Evolutionary conservation across 176 grass and related monocot genomes (phyloP).

Genomic region (Tillandsia leiboldiana): DNA sequence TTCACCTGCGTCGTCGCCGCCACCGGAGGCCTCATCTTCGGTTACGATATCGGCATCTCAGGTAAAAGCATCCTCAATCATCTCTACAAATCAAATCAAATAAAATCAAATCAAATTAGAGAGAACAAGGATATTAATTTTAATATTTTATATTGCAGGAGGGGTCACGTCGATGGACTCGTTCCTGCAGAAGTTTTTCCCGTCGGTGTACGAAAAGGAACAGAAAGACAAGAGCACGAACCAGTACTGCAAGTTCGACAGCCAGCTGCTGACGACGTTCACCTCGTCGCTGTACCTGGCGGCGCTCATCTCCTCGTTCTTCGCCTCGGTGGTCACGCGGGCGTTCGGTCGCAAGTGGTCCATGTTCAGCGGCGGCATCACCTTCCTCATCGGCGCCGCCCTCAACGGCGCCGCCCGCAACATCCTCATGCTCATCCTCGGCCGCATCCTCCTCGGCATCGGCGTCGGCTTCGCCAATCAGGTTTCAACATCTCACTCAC

Average conservation of each 20-base stretch:
- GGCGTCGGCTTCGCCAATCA: slow-evolving; percentile 49
- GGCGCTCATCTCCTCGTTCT: slow-evolving; percentile 37
- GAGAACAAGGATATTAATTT: background rate
- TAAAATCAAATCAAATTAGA: background rate
- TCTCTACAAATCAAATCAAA: background rate
- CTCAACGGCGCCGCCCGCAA: slow-evolving; percentile 29
- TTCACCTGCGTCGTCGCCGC: slow-evolving; percentile 24
- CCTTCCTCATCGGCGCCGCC: slow-evolving; percentile 34
- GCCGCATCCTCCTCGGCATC: slow-evolving; percentile 41
- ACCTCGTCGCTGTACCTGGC: slow-evolving; percentile 43
- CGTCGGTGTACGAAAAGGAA: slow-evolving; percentile 28
- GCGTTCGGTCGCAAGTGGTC: slow-evolving; percentile 39
- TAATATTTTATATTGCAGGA: slow-evolving; percentile 2
- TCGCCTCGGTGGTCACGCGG: slow-evolving; percentile 26
- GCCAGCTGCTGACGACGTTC: slow-evolving; percentile 35
- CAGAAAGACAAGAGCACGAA: slow-evolving; percentile 13
- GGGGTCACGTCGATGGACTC: slow-evolving; percentile 31
- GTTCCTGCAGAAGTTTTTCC: slow-evolving; percentile 35
- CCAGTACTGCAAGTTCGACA: slow-evolving; percentile 45
- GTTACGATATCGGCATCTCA: slow-evolving; percentile 30
- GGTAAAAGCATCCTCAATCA: slow-evolving; percentile 1
- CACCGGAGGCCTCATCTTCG: slow-evolving; percentile 32
- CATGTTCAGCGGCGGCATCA: slow-evolving; percentile 36
- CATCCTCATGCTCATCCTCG: slow-evolving; percentile 36
- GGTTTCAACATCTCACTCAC: slow-evolving; percentile 12